These are phyloP conservation scores for Quercus berberidifolia DNA, from an alignment of 306 rosid genomes.

Conservation along the genomic window DNA sequence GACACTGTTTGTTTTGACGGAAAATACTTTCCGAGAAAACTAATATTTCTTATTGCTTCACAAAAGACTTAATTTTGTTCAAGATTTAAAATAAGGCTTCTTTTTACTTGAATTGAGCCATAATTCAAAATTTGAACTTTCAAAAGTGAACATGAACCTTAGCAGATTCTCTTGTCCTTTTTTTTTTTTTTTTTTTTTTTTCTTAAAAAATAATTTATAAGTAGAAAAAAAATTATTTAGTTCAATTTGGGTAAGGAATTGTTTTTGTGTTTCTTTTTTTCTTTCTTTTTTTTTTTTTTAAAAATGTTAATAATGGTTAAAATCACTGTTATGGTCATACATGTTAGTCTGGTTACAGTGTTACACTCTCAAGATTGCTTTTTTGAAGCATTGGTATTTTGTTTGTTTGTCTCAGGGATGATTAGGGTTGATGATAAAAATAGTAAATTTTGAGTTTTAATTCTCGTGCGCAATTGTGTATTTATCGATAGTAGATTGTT, in stretches of 20 bases:
- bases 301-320: neutral
- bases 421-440: neutral
- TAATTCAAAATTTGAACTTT: neutral
- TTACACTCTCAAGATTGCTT: neutral
- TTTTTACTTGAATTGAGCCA: neutral
- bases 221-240: too few species aligned
- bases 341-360: neutral
- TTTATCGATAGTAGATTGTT: neutral
- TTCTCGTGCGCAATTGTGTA: neutral
- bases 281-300: too few species aligned
- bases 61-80: neutral
- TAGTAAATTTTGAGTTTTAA: neutral
- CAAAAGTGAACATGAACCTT: neutral
- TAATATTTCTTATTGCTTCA: neutral
- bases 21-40: neutral
- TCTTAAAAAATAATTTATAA: neutral
- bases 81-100: neutral
- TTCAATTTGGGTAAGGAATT: neutral
- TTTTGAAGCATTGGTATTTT: neutral
- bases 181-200: neutral
- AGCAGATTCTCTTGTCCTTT: neutral
- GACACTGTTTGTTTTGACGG: neutral
- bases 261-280: neutral
- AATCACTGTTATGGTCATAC: neutral
- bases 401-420: neutral